Base-by-base conservation (phyloP, 768 basidiomycete species). In the Trametes punicea region DNA sequence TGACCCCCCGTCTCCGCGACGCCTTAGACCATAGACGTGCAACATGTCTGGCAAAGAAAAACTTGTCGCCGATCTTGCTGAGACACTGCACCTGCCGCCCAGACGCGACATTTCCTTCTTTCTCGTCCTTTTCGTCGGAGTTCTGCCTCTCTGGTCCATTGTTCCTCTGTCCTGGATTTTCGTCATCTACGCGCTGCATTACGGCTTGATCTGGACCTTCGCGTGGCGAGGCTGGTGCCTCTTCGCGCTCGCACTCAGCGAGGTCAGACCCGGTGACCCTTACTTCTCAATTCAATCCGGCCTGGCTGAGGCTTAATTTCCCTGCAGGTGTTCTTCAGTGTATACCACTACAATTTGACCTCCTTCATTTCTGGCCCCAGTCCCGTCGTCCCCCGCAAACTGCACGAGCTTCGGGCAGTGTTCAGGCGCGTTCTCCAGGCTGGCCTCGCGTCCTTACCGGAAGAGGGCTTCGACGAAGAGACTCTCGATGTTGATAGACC, bases 91-190 rank as follows among this genome's bases (percentile, higher is more conserved):
- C 48, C 68, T 64, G 3, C 64, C 65, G 1, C 77, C 74, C 9
- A 61, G 66, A 39, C 79, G 81, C 51, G 62, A 74, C 27, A 59
- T 70, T 38, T 81, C 79, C 6, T 91, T 82, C 65, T 88, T 84
- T 60, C 23, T 81, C 50, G 83, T 81, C 58, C 71, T 90, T 31
- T 55, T 84, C 56, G 57, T 76, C 44, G 63, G 80, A 51, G 79
- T 90, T 55, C 62, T 80, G 4, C 88, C 90, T 7, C 60, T 90
- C 51, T 88, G 87, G 80, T 79, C 80, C 5, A 66, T 80, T 31
- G 71, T 81, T 6, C 84, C 88, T 9, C 62, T 84, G 21, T 79
- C 85, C 20, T 92, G 90, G 89, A 65, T 69, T 6, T 88, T 82
- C 64, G 80, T 78, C 39, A 41, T 76, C 59, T 75, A 76, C 66